Evolutionary conservation across 345 rosid species (phyloP).

Genomic region (Alliaria petiolata): DNA sequence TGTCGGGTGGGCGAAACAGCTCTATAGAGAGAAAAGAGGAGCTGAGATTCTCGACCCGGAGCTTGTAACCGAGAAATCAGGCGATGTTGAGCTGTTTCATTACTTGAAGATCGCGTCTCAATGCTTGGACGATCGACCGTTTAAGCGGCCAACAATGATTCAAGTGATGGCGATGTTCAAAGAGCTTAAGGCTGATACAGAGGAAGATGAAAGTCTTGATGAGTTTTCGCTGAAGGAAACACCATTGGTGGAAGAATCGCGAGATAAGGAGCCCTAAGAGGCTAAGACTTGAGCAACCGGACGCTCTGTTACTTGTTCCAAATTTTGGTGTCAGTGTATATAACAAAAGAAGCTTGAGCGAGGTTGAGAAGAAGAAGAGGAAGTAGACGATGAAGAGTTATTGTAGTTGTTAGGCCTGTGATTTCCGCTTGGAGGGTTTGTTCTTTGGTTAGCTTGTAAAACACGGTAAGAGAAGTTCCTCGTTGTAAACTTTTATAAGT

Average conservation of each 20-base stretch:
- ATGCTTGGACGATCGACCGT: conserved; percentile 91
- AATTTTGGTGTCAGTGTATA: conserved; percentile 22
- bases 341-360: conserved; percentile 16
- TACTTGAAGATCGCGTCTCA: conserved; percentile 75
- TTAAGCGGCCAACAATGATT: conserved; percentile 85
- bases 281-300: not conserved
- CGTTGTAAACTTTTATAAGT: conserved; percentile 13
- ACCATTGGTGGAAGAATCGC: conserved; percentile 49
- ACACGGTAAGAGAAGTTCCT: conserved; percentile 1
- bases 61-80: conserved; percentile 41
- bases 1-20: conserved; percentile 95
- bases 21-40: conserved; percentile 60
- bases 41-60: conserved; percentile 67
- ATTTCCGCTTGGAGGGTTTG: not conserved
- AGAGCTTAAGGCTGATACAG: conserved; percentile 86
- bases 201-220: conserved; percentile 65
- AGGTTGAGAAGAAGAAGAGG: not conserved
- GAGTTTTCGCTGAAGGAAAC: conserved; percentile 68
- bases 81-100: conserved; percentile 63
- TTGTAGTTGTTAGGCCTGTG: not conserved
- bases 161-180: conserved; percentile 98
- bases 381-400: not conserved
- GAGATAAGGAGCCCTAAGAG: conserved; percentile 38
- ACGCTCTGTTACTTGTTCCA: not conserved
- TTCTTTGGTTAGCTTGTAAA: conserved; percentile 11